phyloP scores from a whole-genome alignment of 176 grass and related monocot species.

The Hyparrhenia diplandra region DNA sequence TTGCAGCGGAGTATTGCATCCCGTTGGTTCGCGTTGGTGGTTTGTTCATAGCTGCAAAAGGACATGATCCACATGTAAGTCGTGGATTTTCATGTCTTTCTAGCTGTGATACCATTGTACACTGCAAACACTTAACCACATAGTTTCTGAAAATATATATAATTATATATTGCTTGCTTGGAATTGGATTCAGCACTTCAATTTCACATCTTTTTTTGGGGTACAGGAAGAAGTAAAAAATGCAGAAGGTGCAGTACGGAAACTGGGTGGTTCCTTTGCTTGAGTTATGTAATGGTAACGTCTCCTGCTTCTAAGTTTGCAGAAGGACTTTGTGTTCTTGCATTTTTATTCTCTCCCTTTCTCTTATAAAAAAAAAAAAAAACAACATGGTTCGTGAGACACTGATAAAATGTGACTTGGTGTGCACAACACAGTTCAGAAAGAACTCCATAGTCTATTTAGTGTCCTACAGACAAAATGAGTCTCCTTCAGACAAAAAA shows the following conservation, averaged over 20 bases:
- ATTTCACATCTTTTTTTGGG: background rate
- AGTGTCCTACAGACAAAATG: background rate
- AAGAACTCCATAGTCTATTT: background rate
- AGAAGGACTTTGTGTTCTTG: background rate
- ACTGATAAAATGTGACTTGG: background rate
- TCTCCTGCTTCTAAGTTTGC: no score
- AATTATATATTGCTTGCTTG: background rate
- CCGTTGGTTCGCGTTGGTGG: constrained; percentile 87
- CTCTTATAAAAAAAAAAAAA: background rate
- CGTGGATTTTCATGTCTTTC: constrained; percentile 9
- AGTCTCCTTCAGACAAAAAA: background rate
- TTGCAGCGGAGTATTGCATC: constrained; percentile 84
- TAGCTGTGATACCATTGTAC: constrained; percentile 10
- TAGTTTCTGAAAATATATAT: background rate
- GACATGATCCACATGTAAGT: constrained; percentile 70
- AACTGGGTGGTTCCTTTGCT: no score
- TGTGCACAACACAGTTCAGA: background rate
- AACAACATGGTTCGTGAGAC: no score
- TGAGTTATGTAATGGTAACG: no score
- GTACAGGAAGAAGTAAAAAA: no score
- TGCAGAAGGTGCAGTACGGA: no score
- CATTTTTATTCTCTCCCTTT: background rate
- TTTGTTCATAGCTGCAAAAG: constrained; percentile 92
- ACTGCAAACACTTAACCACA: background rate
- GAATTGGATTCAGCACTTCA: no score